These are phyloP conservation scores for Solanum chilense DNA, from an alignment of 257 asterid species.

Conservation along the genomic window DNA sequence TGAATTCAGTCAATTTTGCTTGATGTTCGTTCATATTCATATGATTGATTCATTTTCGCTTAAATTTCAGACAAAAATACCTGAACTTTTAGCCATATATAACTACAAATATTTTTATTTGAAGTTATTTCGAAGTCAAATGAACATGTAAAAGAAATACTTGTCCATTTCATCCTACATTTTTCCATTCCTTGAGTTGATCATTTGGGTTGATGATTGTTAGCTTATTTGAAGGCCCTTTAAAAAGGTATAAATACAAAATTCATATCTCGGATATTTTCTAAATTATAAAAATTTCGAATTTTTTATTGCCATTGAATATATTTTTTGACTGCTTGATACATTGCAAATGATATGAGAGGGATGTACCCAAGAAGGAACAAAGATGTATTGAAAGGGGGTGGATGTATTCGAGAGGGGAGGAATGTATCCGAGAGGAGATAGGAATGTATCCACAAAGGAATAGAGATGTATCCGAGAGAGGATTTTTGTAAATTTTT, in stretches of 20 bases:
- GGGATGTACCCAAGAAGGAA: neutral
- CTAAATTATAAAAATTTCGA: too few species aligned
- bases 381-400: too few species aligned
- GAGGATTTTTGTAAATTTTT: too few species aligned
- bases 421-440: too few species aligned
- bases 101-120: neutral
- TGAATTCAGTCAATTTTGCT: neutral
- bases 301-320: too few species aligned
- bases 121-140: neutral
- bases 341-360: too few species aligned
- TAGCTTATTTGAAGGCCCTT: neutral
- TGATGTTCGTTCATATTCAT: neutral
- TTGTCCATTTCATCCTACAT: neutral
- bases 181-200: neutral
- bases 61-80: neutral
- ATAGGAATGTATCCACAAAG: too few species aligned
- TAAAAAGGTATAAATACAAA: neutral
- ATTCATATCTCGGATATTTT: neutral
- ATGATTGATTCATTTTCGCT: neutral
- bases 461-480: too few species aligned
- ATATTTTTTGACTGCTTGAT: neutral
- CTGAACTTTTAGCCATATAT: neutral
- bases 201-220: neutral
- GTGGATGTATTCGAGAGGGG: neutral
- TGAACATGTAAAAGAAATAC: too few species aligned